Conservation (phyloP, 2,329 filamentous ascomycete species). For the Fusarium dlaminii region DNA sequence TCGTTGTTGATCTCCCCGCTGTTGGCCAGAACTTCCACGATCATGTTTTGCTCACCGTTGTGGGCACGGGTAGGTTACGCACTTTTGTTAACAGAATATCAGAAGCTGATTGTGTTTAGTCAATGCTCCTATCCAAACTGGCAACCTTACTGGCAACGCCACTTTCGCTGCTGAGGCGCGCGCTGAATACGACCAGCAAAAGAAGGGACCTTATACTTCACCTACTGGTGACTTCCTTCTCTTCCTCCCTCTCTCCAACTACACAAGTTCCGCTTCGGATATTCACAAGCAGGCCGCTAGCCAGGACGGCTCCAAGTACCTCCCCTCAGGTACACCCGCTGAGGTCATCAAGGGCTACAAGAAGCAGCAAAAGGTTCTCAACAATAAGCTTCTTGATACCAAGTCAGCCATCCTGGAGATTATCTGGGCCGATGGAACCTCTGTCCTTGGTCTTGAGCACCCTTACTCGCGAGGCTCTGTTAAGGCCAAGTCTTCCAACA, state of each 20-base stretch:
- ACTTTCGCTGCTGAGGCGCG: conserved; percentile 27
- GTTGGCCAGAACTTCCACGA: conserved; percentile 60
- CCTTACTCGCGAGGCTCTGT: conserved; percentile 37
- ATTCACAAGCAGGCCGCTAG: conserved; percentile 11
- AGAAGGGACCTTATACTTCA: conserved; percentile 21
- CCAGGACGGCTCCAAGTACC: conserved; percentile 20
- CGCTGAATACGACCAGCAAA: conserved; percentile 12
- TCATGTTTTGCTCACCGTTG: conserved; percentile 38
- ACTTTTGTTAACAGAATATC: rapidly evolving
- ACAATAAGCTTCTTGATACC: conserved; percentile 5
- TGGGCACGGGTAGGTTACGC: not conserved
- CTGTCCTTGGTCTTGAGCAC: conserved; percentile 30
- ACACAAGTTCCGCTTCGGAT: not conserved
- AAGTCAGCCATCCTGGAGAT: conserved; percentile 27
- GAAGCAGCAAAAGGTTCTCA: conserved; percentile 29
- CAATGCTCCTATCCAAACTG: conserved; percentile 13
- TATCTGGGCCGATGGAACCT: conserved; percentile 30
- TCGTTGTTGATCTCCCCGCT: conserved; percentile 56
- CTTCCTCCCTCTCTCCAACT: conserved; percentile 27
- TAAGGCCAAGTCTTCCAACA: conserved; percentile 22
- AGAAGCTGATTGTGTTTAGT: not conserved
- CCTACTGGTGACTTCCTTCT: conserved; percentile 26
- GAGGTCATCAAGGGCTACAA: conserved; percentile 27
- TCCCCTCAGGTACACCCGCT: conserved; percentile 8
- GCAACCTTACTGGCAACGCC: conserved; percentile 24